phyloP scores from a whole-genome alignment of 768 basidiomycete species.

The Paxillus ammoniavirescens region DNA sequence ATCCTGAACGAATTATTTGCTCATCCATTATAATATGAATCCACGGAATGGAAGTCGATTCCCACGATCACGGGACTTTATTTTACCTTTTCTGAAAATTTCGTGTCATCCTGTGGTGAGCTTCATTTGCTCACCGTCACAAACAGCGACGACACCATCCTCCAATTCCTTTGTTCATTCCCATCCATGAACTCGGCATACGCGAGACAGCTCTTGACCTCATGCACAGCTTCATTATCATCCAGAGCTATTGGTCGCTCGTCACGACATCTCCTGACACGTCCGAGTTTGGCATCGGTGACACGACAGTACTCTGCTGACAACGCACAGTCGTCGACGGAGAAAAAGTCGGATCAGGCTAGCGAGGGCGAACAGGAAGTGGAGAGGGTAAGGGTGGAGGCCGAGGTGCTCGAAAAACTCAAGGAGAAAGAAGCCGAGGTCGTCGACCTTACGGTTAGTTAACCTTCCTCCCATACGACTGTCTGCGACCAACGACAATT shows the following conservation, averaged over 20 bases:
- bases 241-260: slow-evolving; percentile 45
- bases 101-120: background rate
- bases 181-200: slow-evolving; percentile 50
- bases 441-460: slow-evolving; percentile 78
- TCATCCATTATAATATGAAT: background rate
- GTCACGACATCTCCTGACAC: slow-evolving; percentile 21
- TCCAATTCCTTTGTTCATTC: background rate
- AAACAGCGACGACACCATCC: slow-evolving; percentile 5
- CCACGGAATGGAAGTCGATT: background rate
- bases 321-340: slow-evolving; percentile 34
- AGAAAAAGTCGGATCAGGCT: slow-evolving; percentile 23
- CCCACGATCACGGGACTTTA: slow-evolving; percentile 21
- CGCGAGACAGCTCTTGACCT: slow-evolving; percentile 53
- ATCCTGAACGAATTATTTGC: background rate
- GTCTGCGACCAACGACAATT: slow-evolving; percentile 7
- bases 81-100: slow-evolving; percentile 5
- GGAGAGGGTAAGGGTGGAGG: slow-evolving; percentile 25
- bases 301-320: slow-evolving; percentile 61
- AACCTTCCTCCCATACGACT: background rate
- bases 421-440: slow-evolving; percentile 80
- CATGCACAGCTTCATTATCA: slow-evolving; percentile 59
- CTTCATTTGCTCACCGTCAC: slow-evolving; percentile 2
- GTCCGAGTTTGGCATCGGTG: slow-evolving; percentile 20
- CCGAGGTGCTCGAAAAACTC: slow-evolving; percentile 50
- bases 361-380: slow-evolving; percentile 14